Conservation (phyloP, 495 filamentous ascomycete species). For the Penicillium coprophilum region DNA sequence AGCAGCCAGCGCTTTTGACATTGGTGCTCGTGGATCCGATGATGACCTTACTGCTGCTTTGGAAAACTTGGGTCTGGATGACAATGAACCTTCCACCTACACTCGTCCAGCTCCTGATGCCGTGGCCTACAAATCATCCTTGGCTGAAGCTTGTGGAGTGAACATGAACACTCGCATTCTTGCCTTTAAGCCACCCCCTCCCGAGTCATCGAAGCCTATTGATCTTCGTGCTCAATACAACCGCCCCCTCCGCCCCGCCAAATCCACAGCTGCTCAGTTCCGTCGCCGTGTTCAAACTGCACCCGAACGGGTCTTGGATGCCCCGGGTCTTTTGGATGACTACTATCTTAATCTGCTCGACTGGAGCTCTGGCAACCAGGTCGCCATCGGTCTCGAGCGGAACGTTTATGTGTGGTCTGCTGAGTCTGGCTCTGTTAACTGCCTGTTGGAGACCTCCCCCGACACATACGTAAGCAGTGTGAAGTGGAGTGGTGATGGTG, state of each 20-base stretch:
- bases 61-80: slow-evolving; percentile 72
- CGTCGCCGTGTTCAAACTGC: slow-evolving; percentile 88
- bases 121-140: slow-evolving; percentile 86
- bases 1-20: slow-evolving; percentile 63
- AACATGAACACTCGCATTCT: slow-evolving; percentile 92
- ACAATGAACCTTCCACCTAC: slow-evolving; percentile 58
- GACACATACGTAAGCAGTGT: slow-evolving; percentile 98
- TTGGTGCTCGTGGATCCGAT: slow-evolving; percentile 61
- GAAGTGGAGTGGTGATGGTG: slow-evolving; percentile 97
- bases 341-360: slow-evolving; percentile 99
- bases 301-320: slow-evolving; percentile 96
- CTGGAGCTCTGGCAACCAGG: slow-evolving; percentile 97
- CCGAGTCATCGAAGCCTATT: slow-evolving; percentile 96
- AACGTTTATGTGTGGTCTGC: slow-evolving; percentile 99
- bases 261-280: slow-evolving; percentile 73
- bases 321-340: slow-evolving; percentile 92
- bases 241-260: slow-evolving; percentile 81
- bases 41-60: slow-evolving; percentile 78
- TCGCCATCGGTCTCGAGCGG: slow-evolving; percentile 95
- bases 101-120: slow-evolving; percentile 80
- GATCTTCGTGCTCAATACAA: slow-evolving; percentile 98
- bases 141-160: slow-evolving; percentile 90
- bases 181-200: slow-evolving; percentile 96
- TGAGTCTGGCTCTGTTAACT: slow-evolving; percentile 82
- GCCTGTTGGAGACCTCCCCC: slow-evolving; percentile 76